Evolutionary conservation across 805 yeast species (phyloP).

Genomic region (Starmerella apis): DNA sequence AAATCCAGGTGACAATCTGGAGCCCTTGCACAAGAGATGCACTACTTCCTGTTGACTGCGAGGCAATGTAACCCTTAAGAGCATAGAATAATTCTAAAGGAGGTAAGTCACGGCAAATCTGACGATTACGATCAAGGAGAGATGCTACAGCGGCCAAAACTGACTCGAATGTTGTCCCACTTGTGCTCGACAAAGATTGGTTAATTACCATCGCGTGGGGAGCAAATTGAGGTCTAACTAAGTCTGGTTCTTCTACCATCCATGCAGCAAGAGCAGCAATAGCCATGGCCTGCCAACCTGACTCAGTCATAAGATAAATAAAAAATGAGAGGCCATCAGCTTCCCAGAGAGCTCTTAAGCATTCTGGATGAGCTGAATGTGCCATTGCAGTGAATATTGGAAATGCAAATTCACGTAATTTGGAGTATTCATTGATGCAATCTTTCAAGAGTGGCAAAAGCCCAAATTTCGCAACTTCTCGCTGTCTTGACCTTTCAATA

Average conservation of each 20-base stretch:
- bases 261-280: slow-evolving; percentile 39
- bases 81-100: slow-evolving; percentile 9
- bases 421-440: slow-evolving; percentile 35
- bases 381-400: slow-evolving; percentile 47
- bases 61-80: slow-evolving; percentile 6
- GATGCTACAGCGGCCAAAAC: slow-evolving; percentile 17
- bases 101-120: slow-evolving; percentile 10
- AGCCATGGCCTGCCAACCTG: slow-evolving; percentile 50
- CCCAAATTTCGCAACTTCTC: slow-evolving; percentile 40
- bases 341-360: slow-evolving; percentile 34
- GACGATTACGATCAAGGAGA: slow-evolving; percentile 17
- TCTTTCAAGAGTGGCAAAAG: slow-evolving; percentile 39
- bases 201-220: slow-evolving; percentile 8
- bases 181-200: slow-evolving; percentile 7
- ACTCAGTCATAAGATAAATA: slow-evolving; percentile 38
- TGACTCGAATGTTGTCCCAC: slow-evolving; percentile 14
- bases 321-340: slow-evolving; percentile 35
- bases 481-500: slow-evolving; percentile 38
- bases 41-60: not conserved
- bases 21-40: slow-evolving; percentile 19
- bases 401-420: slow-evolving; percentile 43
- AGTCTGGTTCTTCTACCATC: slow-evolving; percentile 27
- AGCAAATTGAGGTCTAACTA: slow-evolving; percentile 7
- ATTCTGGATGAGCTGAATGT: slow-evolving; percentile 34
- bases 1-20: slow-evolving; percentile 16